Percentiles rank a stretch among this genome's conserved stretches.
These are phyloP conservation scores for Mycena metata DNA, from an alignment of 768 basidiomycete species.

Conservation along the genomic window DNA sequence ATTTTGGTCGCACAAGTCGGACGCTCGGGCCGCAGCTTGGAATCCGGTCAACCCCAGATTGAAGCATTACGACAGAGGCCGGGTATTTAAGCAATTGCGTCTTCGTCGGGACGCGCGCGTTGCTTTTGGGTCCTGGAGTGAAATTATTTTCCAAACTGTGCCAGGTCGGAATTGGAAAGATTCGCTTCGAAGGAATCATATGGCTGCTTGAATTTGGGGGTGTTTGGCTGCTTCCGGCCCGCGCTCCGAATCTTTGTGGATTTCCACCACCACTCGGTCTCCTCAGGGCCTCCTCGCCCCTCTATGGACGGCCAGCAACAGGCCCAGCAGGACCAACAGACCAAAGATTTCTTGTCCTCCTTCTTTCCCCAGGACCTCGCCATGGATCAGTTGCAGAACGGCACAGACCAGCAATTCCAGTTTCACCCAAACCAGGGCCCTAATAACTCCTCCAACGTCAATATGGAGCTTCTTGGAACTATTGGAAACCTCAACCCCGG, in stretches of 20 bases:
- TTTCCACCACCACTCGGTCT: background rate
- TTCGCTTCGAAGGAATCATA: too few species aligned
- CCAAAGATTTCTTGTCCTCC: constrained; percentile 52
- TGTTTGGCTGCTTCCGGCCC: background rate
- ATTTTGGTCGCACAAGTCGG: too few species aligned
- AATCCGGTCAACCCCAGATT: too few species aligned
- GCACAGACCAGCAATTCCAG: constrained; percentile 37
- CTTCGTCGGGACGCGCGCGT: background rate
- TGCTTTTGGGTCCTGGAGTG: background rate
- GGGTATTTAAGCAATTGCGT: too few species aligned
- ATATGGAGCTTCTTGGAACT: constrained; percentile 28
- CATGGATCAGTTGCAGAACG: constrained; percentile 42
- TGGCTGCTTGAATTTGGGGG: background rate
- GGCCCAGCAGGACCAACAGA: constrained; percentile 37
- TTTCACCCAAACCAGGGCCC: constrained; percentile 23
- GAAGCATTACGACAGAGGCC: too few species aligned
- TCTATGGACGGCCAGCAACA: constrained; percentile 44
- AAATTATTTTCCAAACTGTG: background rate
- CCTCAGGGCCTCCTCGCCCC: background rate
- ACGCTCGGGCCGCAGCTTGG: too few species aligned
- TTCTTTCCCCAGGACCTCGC: constrained; percentile 49
- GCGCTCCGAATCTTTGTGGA: constrained; percentile 8
- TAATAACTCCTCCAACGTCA: constrained; percentile 31
- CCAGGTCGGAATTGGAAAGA: background rate
- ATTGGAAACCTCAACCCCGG: constrained; percentile 35